Base-by-base conservation (phyloP, 495 filamentous ascomycete species). In the Tuber magnatum region DNA sequence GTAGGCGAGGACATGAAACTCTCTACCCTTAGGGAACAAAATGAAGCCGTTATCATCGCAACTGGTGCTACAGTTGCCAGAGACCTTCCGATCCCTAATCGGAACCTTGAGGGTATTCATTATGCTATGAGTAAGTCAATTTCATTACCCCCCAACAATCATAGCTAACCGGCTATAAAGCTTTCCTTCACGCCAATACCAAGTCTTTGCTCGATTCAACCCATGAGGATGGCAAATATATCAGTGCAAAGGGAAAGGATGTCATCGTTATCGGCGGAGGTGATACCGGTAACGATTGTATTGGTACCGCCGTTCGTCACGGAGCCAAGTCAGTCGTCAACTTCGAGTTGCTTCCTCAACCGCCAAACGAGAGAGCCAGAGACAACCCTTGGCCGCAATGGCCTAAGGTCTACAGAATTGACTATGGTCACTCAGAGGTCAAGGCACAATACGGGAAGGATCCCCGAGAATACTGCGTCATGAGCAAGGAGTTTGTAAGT, bases 341-440 rank as follows among this genome's bases (percentile, higher is more conserved):
- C 88, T 98, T 99, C 80, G 95, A 99, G 86, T 87, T 99, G 40
- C 89, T 99, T 61, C 95, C 95, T 40, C 93, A 97, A 83, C 95
- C 96, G 80, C 94, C 94, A 16, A 89, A 92, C 79, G 92, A 97
- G 88, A 94, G 95, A 84, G 94, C 93, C 75, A 90, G 92, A 76
- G 95, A 98, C 85, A 99, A 99, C 87, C 95, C 95, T 71, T 99
- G 95, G 95, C 95, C 95, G 0, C 96, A 98, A 85, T 99, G 95
- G 95, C 95, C 95, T 38, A 92, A 94, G 81, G 95, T 99, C 84
- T 98, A 98, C 88, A 93, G 95, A 82, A 91, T 98, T 69, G 95
- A 99, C 84, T 99, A 99, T 81, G 95, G 95, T 70, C 95, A 99
- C 87, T 89, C 91, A 3, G 95, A 99, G 83, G 95, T 99, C 76